These are phyloP conservation scores for Curvularia spicifera DNA, from an alignment of 2,329 filamentous ascomycete species.

Conservation along the genomic window DNA sequence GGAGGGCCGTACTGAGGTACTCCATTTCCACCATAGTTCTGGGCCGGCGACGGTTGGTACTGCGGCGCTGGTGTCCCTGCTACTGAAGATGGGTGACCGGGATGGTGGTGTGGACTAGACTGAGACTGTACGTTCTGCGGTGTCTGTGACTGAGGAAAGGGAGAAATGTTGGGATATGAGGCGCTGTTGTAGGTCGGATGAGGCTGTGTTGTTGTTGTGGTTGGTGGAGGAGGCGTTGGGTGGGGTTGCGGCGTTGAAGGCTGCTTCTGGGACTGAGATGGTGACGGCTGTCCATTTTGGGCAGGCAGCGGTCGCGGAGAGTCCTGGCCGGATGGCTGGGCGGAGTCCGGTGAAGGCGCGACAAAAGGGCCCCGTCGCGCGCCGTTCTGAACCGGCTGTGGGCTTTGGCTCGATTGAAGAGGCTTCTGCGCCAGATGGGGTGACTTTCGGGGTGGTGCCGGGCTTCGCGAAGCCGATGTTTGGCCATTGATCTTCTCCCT, in stretches of 20 bases:
- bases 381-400: constrained; percentile 19
- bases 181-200: constrained; percentile 37
- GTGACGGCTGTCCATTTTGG: constrained; percentile 27
- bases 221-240: constrained; percentile 24
- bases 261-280: constrained; percentile 42
- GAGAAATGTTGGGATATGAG: constrained; percentile 48
- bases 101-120: constrained; percentile 21
- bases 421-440: constrained; percentile 32
- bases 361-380: constrained; percentile 14
- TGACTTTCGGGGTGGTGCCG: constrained; percentile 34
- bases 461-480: constrained; percentile 32
- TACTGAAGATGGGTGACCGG: constrained; percentile 43
- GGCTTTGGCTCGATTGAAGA: constrained; percentile 17
- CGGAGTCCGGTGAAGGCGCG: constrained; percentile 18
- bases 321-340: background rate
- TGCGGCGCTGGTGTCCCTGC: constrained; percentile 47
- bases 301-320: constrained; percentile 8
- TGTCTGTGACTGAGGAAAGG: constrained; percentile 40
- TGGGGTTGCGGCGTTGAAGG: constrained; percentile 28
- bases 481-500: constrained; percentile 33
- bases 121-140: constrained; percentile 11
- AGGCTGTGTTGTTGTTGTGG: constrained; percentile 20
- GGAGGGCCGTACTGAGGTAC: constrained; percentile 38
- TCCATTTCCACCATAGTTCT: constrained; percentile 33
- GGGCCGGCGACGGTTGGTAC: constrained; percentile 34